These are phyloP conservation scores for Xylaria palmicola DNA, from an alignment of 495 filamentous ascomycete genomes.

Conservation along the genomic window DNA sequence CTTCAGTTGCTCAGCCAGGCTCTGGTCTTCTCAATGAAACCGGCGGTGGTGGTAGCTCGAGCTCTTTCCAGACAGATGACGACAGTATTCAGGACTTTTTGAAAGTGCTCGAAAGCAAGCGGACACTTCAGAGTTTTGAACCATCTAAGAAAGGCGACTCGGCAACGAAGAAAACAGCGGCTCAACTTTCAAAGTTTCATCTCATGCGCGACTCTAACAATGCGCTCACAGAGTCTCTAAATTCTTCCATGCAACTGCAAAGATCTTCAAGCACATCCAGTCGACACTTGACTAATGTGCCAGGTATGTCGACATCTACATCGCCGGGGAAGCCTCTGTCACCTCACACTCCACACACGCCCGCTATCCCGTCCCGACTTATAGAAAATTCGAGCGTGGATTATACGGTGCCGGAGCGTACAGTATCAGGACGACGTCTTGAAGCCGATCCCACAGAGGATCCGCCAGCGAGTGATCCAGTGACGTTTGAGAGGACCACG, in stretches of 20 bases:
- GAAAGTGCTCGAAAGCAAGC: slow-evolving; percentile 77
- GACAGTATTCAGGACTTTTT: slow-evolving; percentile 92
- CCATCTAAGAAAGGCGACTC: slow-evolving; percentile 55
- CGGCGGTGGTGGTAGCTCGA: slow-evolving; percentile 68
- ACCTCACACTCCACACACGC: slow-evolving; percentile 91
- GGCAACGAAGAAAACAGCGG: slow-evolving; percentile 61
- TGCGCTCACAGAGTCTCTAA: slow-evolving; percentile 83
- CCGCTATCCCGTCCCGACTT: slow-evolving; percentile 86
- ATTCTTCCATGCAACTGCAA: slow-evolving; percentile 76
- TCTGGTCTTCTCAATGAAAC: slow-evolving; percentile 77
- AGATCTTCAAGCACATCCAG: slow-evolving; percentile 82
- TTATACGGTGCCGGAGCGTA: slow-evolving; percentile 48
- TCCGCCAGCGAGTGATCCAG: slow-evolving; percentile 36
- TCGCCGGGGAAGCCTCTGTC: slow-evolving; percentile 87
- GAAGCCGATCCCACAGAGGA: slow-evolving; percentile 39
- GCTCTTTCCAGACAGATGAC: slow-evolving; percentile 80
- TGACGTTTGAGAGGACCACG: slow-evolving; percentile 52
- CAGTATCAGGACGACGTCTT: slow-evolving; percentile 18
- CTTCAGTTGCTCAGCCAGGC: slow-evolving; percentile 79
- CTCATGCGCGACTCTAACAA: slow-evolving; percentile 84
- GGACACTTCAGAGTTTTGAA: slow-evolving; percentile 72
- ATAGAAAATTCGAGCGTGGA: slow-evolving; percentile 86
- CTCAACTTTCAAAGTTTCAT: slow-evolving; percentile 74
- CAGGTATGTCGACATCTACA: slow-evolving; percentile 83
- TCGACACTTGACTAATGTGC: slow-evolving; percentile 77